Conservation (phyloP, 345 rosid genomes). For the Physaria fendleri region DNA sequence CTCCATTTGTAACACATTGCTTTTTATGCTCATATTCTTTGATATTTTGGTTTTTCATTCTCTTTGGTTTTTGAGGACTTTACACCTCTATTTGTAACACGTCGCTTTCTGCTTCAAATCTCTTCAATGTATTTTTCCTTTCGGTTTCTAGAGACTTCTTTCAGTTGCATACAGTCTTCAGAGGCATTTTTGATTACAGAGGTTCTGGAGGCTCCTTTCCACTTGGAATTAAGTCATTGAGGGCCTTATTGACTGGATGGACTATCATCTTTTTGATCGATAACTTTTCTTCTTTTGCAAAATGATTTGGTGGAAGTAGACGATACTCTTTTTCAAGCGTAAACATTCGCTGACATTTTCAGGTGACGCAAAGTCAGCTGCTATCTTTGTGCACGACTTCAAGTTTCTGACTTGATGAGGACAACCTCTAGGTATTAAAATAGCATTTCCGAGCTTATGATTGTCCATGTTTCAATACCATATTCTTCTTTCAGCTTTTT, state of each 20-base stretch:
- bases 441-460: conserved; percentile 34
- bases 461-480: conserved; percentile 48
- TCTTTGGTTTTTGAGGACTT: too few species aligned
- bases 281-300: conserved; percentile 51
- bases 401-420: conserved; percentile 35
- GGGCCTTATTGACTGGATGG: not conserved
- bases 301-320: conserved; percentile 47
- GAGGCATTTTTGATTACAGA: too few species aligned
- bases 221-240: not conserved
- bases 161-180: too few species aligned
- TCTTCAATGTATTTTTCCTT: too few species aligned
- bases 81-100: too few species aligned
- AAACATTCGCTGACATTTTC: conserved; percentile 52
- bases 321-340: conserved; percentile 49
- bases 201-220: too few species aligned
- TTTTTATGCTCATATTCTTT: too few species aligned
- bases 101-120: too few species aligned
- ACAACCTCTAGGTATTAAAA: conserved; percentile 30
- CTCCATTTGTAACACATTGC: too few species aligned
- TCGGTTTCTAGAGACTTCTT: too few species aligned
- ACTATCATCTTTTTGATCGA: too few species aligned
- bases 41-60: too few species aligned
- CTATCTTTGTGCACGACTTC: conserved; percentile 70
- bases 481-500: conserved; percentile 66
- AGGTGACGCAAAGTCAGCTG: conserved; percentile 60